These are phyloP conservation scores for Cutaneotrichosporon mucoides DNA, from an alignment of 1,284 basidiomycete species.

Conservation along the genomic window DNA sequence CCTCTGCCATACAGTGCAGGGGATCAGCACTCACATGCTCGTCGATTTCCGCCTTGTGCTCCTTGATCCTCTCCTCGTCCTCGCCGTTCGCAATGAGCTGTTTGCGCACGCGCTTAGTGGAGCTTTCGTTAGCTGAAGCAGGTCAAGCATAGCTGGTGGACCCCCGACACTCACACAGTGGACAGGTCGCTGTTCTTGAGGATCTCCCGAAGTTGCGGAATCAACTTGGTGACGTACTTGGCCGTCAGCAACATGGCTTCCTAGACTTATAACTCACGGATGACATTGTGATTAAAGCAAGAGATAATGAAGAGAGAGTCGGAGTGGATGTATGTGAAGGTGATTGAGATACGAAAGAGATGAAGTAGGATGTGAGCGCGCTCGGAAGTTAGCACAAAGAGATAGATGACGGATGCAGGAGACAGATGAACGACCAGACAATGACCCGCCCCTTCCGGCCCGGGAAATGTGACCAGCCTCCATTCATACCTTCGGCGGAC, in stretches of 20 bases:
- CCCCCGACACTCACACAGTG: slow-evolving; percentile 27
- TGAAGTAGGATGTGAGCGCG: no score
- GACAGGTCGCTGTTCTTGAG: slow-evolving; percentile 33
- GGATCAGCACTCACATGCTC: slow-evolving; percentile 25
- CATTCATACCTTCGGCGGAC: no score
- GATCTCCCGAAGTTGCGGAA: slow-evolving; percentile 33
- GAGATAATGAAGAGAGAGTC: neutral
- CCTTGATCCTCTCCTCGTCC: slow-evolving; percentile 40
- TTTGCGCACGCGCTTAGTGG: slow-evolving; percentile 47
- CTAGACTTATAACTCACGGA: neutral
- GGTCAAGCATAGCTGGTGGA: neutral
- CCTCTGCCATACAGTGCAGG: neutral
- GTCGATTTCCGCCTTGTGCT: slow-evolving; percentile 39
- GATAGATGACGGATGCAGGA: no score
- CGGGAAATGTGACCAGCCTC: no score
- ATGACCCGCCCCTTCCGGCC: no score
- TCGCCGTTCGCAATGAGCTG: slow-evolving; percentile 38
- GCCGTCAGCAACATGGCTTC: neutral
- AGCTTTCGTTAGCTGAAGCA: slow-evolving; percentile 22
- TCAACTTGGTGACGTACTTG: slow-evolving; percentile 28
- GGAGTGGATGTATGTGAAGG: neutral
- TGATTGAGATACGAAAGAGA: no score
- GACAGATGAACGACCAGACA: no score
- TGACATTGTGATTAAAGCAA: neutral
- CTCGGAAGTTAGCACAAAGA: no score